Conservation (phyloP, 176 grass and related monocot species). For the Miscanthus lutarioriparius region DNA sequence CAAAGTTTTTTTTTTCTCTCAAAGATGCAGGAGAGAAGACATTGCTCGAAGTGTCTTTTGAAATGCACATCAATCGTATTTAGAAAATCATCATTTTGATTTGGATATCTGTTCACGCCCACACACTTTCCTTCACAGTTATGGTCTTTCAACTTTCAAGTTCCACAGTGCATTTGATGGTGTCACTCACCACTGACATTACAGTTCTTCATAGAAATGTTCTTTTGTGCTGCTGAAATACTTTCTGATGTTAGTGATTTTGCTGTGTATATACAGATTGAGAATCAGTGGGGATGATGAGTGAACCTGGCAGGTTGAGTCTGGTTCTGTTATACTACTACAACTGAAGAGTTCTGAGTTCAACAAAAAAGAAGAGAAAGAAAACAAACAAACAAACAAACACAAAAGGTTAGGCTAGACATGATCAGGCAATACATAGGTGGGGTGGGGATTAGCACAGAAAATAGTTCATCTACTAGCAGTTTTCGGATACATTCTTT, state of each 20-base stretch:
- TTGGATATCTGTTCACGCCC: neutral
- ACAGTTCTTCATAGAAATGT: neutral
- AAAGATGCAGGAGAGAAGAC: too few relatives aligned
- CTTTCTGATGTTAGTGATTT: neutral
- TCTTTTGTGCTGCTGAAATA: neutral
- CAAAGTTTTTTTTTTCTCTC: too few relatives aligned
- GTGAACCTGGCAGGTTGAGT: neutral
- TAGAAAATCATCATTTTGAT: neutral
- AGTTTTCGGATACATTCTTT: constrained; percentile 24
- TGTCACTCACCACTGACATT: neutral
- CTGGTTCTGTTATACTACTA: neutral
- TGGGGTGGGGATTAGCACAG: neutral
- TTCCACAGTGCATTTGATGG: neutral
- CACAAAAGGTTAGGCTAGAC: neutral
- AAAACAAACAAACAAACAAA: neutral
- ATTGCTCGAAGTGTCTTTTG: neutral
- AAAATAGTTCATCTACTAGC: neutral
- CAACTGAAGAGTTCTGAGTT: neutral
- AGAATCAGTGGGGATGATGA: neutral
- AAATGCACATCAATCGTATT: neutral
- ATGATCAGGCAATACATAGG: neutral
- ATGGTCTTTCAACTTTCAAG: neutral
- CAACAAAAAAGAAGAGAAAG: neutral
- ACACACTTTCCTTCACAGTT: neutral
- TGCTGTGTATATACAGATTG: constrained; percentile 40